phyloP scores from a whole-genome alignment of 768 basidiomycete species.

The Amanita jacksonii region DNA sequence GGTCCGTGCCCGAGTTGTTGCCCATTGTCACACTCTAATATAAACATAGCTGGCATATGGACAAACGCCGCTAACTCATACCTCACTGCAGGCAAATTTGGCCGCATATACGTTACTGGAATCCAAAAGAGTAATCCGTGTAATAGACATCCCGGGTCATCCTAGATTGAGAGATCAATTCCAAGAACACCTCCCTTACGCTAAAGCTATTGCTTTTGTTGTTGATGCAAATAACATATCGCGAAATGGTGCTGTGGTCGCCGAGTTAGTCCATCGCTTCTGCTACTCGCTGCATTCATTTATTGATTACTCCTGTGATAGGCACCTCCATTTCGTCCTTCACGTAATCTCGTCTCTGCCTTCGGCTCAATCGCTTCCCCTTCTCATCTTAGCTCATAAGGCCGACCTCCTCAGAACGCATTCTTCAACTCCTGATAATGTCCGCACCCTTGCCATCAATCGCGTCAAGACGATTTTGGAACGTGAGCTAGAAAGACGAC shows the following conservation, averaged over 20 bases:
- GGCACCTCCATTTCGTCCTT: slow-evolving; percentile 66
- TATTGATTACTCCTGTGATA: slow-evolving; percentile 18
- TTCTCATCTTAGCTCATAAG: slow-evolving; percentile 72
- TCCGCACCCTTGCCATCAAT: slow-evolving; percentile 44
- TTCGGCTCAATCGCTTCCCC: slow-evolving; percentile 54
- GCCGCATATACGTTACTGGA: slow-evolving; percentile 35
- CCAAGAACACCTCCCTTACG: slow-evolving; percentile 48
- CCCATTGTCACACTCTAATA: slow-evolving; percentile 4
- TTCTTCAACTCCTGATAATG: slow-evolving; percentile 25
- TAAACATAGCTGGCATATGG: slow-evolving; percentile 50
- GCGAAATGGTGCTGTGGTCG: slow-evolving; percentile 62
- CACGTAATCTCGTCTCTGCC: slow-evolving; percentile 65
- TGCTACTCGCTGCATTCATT: neutral
- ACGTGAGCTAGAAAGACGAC: slow-evolving; percentile 75
- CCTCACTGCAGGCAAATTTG: slow-evolving; percentile 68
- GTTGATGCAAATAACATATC: slow-evolving; percentile 75
- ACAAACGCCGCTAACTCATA: slow-evolving; percentile 57
- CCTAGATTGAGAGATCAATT: slow-evolving; percentile 72
- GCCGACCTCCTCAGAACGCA: slow-evolving; percentile 53
- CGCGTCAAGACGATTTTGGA: slow-evolving; percentile 74
- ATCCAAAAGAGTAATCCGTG: slow-evolving; percentile 34
- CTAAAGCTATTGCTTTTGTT: slow-evolving; percentile 66
- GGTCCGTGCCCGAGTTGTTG: slow-evolving; percentile 30
- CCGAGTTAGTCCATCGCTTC: slow-evolving; percentile 51
- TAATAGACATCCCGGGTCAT: slow-evolving; percentile 81